phyloP scores from a whole-genome alignment of 345 rosid genomes.

The Fremontodendron californicum region DNA sequence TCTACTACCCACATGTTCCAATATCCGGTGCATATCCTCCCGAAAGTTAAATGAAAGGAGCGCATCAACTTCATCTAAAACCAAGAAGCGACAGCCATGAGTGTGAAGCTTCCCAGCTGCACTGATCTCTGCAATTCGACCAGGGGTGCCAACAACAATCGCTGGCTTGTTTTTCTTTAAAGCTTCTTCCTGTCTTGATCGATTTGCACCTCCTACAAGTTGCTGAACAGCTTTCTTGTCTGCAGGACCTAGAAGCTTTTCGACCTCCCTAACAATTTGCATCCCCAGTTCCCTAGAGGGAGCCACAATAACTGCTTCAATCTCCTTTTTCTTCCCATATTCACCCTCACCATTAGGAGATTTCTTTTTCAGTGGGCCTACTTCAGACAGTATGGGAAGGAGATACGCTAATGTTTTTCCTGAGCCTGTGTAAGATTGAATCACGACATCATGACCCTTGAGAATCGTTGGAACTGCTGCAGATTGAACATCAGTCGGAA shows the following conservation, averaged over 20 bases:
- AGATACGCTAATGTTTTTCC: conserved; percentile 91
- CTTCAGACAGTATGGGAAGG: conserved; percentile 74
- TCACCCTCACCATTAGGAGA: conserved; percentile 33
- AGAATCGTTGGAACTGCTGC: conserved; percentile 76
- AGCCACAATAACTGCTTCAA: conserved; percentile 89
- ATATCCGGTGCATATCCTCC: conserved; percentile 81
- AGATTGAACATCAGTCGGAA: conserved; percentile 87
- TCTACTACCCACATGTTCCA: conserved; percentile 82
- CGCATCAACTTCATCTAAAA: conserved; percentile 89
- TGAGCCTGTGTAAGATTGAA: conserved; percentile 90
- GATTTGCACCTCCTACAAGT: conserved; percentile 94
- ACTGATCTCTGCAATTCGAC: conserved; percentile 90
- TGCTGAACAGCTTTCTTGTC: conserved; percentile 85
- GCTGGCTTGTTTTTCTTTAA: conserved; percentile 88
- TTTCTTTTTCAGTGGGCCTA: conserved; percentile 59
- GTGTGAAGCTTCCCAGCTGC: conserved; percentile 91
- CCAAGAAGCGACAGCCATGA: conserved; percentile 77
- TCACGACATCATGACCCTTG: conserved; percentile 70
- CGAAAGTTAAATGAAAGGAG: conserved; percentile 87
- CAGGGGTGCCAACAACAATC: conserved; percentile 92
- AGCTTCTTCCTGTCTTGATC: conserved; percentile 94
- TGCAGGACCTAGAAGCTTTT: conserved; percentile 73
- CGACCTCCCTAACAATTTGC: conserved; percentile 93
- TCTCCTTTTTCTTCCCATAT: conserved; percentile 45
- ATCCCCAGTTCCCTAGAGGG: conserved; percentile 93